Base-by-base conservation (phyloP, 257 asterid species). In the Cordia subcordata region DNA sequence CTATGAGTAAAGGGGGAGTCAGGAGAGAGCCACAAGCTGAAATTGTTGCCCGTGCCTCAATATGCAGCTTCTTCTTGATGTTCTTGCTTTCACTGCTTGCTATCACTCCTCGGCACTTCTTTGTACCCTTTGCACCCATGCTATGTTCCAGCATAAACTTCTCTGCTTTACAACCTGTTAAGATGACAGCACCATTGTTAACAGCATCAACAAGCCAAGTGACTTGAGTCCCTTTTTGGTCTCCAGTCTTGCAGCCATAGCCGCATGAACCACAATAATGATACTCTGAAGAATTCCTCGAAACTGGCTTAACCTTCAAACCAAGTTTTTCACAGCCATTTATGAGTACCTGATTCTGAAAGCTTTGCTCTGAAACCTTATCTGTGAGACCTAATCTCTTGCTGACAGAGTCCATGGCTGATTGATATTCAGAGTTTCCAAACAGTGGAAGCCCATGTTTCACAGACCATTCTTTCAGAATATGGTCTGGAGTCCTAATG, bases 171-270 rank as follows among this genome's bases (percentile, higher is more conserved):
- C 93, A 88, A 51, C 96, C 93, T 0, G 95, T 57, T 62, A 91
- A 49, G 68, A 91, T 82, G 6, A 91, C 85, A 0, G 96, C 95
- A 1, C 90, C 88, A 5, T 82, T 67, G 5, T 71, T 18, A 10
- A 91, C 96, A 15, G 98, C 98, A 58, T 91, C 96, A 4, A 85
- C 93, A 0, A 91, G 85, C 92, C 94, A 91, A 8, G 96, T 91
- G 38, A 88, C 52, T 21, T 82, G 93, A 0, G 88, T 66, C 22
- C 98, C 98, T 49, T 79, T 88, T 62, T 91, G 88, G 51, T 85
- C 95, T 12, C 96, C 98, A 46, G 81, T 74, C 73, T 77, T 80
- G 78, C 98, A 91, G 50, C 98, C 96, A 32, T 80, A 85, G 47
- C 96, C 54, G 60, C 98, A 91, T 21, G 98, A 84, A 64, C 98